Evolutionary conservation across 2,329 filamentous ascomycete species (phyloP).

Genomic region (Penicillium sp.): DNA sequence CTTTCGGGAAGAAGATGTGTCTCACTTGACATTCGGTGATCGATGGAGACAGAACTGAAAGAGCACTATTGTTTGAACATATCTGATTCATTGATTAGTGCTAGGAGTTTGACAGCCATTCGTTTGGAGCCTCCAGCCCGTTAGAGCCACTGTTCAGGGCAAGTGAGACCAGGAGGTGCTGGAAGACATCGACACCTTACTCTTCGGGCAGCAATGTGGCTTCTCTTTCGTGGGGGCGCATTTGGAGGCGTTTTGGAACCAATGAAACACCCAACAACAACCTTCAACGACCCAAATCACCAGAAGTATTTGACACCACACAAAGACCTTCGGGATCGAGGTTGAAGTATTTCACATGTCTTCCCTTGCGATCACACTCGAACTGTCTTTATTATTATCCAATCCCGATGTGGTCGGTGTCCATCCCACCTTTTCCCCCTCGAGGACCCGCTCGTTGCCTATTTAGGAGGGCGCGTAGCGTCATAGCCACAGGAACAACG

Average conservation of each 20-base stretch:
- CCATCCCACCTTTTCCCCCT: constrained; percentile 4
- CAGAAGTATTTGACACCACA: not conserved
- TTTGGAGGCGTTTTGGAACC: not conserved
- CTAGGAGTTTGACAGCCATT: not conserved
- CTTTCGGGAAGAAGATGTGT: not conserved
- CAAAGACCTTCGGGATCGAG: not conserved
- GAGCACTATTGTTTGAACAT: not conserved
- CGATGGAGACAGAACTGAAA: not conserved
- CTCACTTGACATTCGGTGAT: not conserved
- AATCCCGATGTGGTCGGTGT: not conserved
- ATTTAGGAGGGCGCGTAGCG: constrained; percentile 21
- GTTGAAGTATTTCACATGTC: not conserved
- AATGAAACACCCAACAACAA: not conserved
- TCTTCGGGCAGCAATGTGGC: not conserved
- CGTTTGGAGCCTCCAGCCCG: no score
- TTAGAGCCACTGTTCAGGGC: not conserved
- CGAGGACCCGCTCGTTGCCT: constrained; percentile 12
- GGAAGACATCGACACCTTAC: not conserved
- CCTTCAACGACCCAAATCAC: not conserved
- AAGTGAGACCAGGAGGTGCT: not conserved
- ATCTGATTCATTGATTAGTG: not conserved
- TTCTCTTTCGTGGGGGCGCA: not conserved
- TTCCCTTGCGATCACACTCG: not conserved
- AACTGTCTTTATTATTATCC: not conserved
- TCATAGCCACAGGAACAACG: constrained; percentile 18